A percentile compares a stretch with the other conserved stretches of the same genome.
These are phyloP conservation scores for Mycena epipterygia DNA, from an alignment of 768 basidiomycete species.

Conservation along the genomic window DNA sequence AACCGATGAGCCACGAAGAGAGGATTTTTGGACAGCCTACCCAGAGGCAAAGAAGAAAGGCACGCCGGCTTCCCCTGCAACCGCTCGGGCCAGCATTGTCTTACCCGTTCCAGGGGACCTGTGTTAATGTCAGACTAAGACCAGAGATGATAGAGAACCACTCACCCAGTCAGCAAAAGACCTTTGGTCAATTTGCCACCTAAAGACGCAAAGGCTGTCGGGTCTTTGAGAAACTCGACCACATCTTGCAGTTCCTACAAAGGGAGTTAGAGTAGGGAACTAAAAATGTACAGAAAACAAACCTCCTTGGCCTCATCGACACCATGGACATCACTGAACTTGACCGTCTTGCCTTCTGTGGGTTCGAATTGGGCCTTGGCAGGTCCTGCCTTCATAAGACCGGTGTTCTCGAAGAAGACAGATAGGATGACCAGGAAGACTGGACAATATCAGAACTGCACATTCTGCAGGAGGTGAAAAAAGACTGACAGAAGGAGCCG, in stretches of 20 bases:
- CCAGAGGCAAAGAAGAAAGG: constrained; percentile 98
- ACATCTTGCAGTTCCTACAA: constrained; percentile 91
- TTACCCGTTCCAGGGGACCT: constrained; percentile 95
- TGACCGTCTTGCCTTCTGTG: constrained; percentile 83
- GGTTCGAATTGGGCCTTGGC: constrained; percentile 89
- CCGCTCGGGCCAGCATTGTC: constrained; percentile 96
- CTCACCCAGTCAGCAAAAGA: constrained; percentile 90
- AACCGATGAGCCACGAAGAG: constrained; percentile 29
- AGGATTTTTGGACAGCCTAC: constrained; percentile 50
- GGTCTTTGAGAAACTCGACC: constrained; percentile 95
- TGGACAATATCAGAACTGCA: constrained; percentile 41
- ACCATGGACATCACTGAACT: constrained; percentile 96
- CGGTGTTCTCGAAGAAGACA: constrained; percentile 93
- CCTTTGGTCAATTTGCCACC: constrained; percentile 97
- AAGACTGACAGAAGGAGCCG: constrained; percentile 74
- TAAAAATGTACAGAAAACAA: not conserved
- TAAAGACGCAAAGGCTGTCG: constrained; percentile 87
- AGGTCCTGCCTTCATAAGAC: constrained; percentile 90
- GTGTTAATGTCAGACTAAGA: not conserved
- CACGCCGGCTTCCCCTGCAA: constrained; percentile 98
- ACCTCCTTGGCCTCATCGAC: constrained; percentile 97
- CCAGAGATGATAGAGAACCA: constrained; percentile 29
- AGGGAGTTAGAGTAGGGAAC: constrained; percentile 18
- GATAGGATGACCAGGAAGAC: constrained; percentile 90
- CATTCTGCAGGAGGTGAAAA: not conserved